Evolutionary conservation across 441 rosid genomes (phyloP).

Genomic region (Breynia disticha): DNA sequence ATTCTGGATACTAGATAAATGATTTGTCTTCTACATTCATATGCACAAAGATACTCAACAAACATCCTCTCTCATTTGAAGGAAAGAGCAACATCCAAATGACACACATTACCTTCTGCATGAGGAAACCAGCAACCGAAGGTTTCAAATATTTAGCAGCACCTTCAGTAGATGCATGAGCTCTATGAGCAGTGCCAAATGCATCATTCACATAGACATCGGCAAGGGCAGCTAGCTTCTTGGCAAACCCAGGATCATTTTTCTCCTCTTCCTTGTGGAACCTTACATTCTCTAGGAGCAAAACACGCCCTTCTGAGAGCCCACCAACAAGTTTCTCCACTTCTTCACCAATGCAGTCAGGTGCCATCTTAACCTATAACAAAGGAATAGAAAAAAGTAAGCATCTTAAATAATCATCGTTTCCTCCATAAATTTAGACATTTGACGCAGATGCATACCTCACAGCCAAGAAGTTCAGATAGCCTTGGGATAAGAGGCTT

Average conservation of each 20-base stretch:
- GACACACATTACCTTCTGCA: constrained; percentile 65
- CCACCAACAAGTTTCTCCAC: constrained; percentile 67
- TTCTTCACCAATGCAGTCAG: constrained; percentile 78
- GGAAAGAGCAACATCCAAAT: background rate
- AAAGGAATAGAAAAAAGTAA: constrained; percentile 2
- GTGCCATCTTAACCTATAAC: constrained; percentile 72
- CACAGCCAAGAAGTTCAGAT: constrained; percentile 78
- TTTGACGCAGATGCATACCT: constrained; percentile 26
- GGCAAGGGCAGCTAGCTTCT: constrained; percentile 87
- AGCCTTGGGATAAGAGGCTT: constrained; percentile 91
- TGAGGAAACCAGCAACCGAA: constrained; percentile 92
- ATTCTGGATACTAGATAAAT: background rate
- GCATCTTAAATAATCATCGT: constrained; percentile 1
- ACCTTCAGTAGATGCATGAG: constrained; percentile 97
- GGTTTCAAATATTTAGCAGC: constrained; percentile 89
- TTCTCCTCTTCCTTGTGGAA: constrained; percentile 92
- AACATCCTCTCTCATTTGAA: no score
- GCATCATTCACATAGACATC: constrained; percentile 93
- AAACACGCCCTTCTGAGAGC: constrained; percentile 65
- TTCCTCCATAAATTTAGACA: no score
- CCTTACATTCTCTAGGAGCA: constrained; percentile 86
- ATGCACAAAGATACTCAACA: no score
- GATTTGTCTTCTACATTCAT: no score
- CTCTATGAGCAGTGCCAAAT: constrained; percentile 90
- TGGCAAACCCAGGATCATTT: constrained; percentile 91